These are phyloP conservation scores for Eleusine indica DNA, from an alignment of 176 grass and related monocot species.

Conservation along the genomic window DNA sequence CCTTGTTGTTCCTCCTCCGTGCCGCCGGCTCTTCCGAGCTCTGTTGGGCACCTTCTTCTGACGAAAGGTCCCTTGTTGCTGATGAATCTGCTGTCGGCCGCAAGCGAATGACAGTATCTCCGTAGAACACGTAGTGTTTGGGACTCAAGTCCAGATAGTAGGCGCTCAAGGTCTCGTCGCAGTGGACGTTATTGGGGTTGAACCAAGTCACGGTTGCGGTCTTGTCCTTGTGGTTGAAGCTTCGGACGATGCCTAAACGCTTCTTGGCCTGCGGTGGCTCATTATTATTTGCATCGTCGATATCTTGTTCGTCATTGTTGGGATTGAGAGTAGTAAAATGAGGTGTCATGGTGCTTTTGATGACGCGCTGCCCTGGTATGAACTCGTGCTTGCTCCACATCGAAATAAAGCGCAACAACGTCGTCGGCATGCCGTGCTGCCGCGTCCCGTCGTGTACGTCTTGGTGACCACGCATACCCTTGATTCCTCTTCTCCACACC, in stretches of 20 bases:
- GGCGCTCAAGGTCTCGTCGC: neutral
- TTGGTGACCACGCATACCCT: too few species aligned
- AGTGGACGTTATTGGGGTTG: neutral
- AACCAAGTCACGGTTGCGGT: neutral
- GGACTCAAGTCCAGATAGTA: neutral
- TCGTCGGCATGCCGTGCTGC: neutral
- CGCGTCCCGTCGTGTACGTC: neutral
- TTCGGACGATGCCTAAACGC: neutral
- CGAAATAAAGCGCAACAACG: fast-evolving
- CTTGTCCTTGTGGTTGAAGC: neutral
- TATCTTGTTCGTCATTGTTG: too few species aligned
- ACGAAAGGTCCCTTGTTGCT: too few species aligned
- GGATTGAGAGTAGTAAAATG: too few species aligned
- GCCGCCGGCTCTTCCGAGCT: neutral
- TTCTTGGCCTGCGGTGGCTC: too few species aligned
- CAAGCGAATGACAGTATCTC: neutral
- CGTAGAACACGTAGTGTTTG: neutral
- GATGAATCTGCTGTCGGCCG: too few species aligned
- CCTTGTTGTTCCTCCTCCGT: neutral
- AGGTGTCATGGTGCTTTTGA: neutral
- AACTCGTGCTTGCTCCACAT: neutral
- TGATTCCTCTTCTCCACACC: too few species aligned
- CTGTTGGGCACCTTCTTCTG: too few species aligned
- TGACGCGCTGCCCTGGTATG: neutral
- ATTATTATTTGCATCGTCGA: too few species aligned